These are phyloP conservation scores for Cercospora sp. DNA, from an alignment of 2,329 filamentous ascomycete species.

Conservation along the genomic window DNA sequence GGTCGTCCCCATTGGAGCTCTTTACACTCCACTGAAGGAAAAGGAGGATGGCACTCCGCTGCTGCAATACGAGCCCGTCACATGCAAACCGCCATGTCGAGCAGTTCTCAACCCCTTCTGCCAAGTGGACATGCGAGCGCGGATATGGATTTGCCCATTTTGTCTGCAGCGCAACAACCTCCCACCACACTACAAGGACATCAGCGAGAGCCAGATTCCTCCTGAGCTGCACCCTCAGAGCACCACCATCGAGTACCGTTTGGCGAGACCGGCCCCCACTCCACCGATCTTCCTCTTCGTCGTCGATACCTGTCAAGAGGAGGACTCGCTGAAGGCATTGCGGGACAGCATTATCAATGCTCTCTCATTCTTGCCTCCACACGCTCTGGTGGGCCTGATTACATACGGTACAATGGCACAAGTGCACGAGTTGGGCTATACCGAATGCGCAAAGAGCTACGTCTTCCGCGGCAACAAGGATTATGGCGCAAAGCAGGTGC, in stretches of 20 bases:
- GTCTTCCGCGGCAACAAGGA: conserved; percentile 98
- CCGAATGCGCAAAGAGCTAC: conserved; percentile 96
- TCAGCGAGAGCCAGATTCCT: conserved; percentile 77
- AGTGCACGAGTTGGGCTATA: conserved; percentile 97
- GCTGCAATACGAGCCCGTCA: conserved; percentile 93
- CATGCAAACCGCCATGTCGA: conserved; percentile 93
- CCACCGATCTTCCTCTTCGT: conserved; percentile 86
- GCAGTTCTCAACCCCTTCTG: conserved; percentile 97
- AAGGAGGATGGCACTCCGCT: conserved; percentile 78
- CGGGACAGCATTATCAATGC: conserved; percentile 88
- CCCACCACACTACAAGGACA: conserved; percentile 86
- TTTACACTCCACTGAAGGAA: conserved; percentile 95
- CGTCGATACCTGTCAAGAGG: conserved; percentile 85
- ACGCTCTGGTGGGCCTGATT: conserved; percentile 78
- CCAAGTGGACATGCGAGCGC: conserved; percentile 79
- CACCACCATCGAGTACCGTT: conserved; percentile 86
- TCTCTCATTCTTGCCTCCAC: conserved; percentile 76
- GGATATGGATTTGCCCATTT: conserved; percentile 87
- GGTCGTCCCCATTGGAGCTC: conserved; percentile 83
- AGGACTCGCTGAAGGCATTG: conserved; percentile 77
- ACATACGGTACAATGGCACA: conserved; percentile 95
- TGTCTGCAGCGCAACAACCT: conserved; percentile 81
- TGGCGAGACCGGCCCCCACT: conserved; percentile 78
- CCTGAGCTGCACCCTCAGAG: conserved; percentile 79
- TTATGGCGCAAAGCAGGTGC: conserved; percentile 97